Percentiles rank a stretch among this genome's conserved stretches.
Evolutionary conservation across 768 basidiomycete genomes (phyloP).

Genomic region (Lactarius sanguifluus): DNA sequence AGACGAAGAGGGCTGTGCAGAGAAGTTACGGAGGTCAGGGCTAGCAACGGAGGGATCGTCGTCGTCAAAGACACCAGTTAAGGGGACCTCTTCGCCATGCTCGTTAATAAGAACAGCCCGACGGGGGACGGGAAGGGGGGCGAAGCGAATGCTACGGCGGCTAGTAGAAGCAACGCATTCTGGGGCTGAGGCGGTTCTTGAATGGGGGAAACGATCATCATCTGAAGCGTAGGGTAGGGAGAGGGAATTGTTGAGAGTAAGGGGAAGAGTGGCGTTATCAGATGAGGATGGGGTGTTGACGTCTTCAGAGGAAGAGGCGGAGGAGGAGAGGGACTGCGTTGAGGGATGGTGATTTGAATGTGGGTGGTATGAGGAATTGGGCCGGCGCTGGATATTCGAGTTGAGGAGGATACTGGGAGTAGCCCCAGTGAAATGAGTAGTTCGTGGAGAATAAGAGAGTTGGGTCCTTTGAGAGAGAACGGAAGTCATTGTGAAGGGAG

Average conservation of each 20-base stretch:
- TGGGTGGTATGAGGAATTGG: constrained; percentile 13
- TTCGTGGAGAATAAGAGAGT: background rate
- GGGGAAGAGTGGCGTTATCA: constrained; percentile 8
- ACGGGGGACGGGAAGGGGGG: constrained; percentile 79
- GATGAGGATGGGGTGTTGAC: constrained; percentile 21
- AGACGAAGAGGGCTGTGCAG: constrained; percentile 20
- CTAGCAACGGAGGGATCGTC: constrained; percentile 32
- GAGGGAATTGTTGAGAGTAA: constrained; percentile 10
- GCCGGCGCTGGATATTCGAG: constrained; percentile 1
- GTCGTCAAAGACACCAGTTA: constrained; percentile 35
- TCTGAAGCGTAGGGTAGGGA: constrained; percentile 19
- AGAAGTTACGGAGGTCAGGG: constrained; percentile 30
- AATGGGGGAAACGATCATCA: constrained; percentile 11
- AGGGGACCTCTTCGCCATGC: constrained; percentile 44
- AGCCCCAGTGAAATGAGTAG: background rate
- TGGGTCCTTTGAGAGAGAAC: constrained; percentile 2
- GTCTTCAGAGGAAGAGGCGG: constrained; percentile 23
- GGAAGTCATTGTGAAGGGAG: constrained; percentile 14
- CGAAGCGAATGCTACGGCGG: constrained; percentile 64
- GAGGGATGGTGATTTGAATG: constrained; percentile 14
- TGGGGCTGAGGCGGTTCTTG: constrained; percentile 9
- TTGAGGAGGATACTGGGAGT: constrained; percentile 17
- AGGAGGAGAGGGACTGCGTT: constrained; percentile 18
- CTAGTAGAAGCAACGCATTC: constrained; percentile 16
- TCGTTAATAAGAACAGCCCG: constrained; percentile 47